phyloP scores from a whole-genome alignment of 495 filamentous ascomycete genomes.

The Delitschia confertaspora region DNA sequence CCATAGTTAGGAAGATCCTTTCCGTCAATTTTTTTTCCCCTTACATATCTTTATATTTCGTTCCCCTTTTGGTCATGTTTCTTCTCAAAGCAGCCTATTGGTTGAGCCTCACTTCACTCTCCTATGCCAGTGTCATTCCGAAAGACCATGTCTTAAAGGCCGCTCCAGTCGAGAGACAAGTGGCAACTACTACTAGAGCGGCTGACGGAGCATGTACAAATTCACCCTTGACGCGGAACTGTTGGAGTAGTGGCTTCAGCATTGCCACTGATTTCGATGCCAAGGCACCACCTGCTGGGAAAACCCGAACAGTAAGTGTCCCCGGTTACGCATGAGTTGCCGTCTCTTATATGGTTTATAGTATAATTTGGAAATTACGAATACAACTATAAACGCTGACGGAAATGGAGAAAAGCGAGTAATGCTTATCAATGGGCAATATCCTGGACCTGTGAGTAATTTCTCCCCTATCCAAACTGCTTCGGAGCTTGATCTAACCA shows the following conservation, averaged over 20 bases:
- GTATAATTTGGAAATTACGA: slow-evolving; percentile 26
- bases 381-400: slow-evolving; percentile 26
- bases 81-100: slow-evolving; percentile 6
- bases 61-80: slow-evolving; percentile 7
- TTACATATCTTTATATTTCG: background rate
- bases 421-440: slow-evolving; percentile 31
- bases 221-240: slow-evolving; percentile 23
- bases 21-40: background rate
- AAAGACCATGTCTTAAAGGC: background rate
- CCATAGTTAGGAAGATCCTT: no score
- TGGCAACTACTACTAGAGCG: slow-evolving; percentile 4
- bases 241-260: slow-evolving; percentile 28
- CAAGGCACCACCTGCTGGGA: slow-evolving; percentile 26
- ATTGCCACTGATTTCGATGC: slow-evolving; percentile 29
- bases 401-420: slow-evolving; percentile 14
- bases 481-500: no score
- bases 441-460: slow-evolving; percentile 33
- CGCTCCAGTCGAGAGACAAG: slow-evolving; percentile 11
- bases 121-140: slow-evolving; percentile 14
- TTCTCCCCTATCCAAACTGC: no score
- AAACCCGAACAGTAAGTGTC: slow-evolving; percentile 16
- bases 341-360: background rate
- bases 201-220: slow-evolving; percentile 25
- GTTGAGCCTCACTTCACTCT: slow-evolving; percentile 13
- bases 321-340: background rate